Evolutionary conservation across 768 basidiomycete genomes (phyloP).

Genomic region (Boletus reticulatus): DNA sequence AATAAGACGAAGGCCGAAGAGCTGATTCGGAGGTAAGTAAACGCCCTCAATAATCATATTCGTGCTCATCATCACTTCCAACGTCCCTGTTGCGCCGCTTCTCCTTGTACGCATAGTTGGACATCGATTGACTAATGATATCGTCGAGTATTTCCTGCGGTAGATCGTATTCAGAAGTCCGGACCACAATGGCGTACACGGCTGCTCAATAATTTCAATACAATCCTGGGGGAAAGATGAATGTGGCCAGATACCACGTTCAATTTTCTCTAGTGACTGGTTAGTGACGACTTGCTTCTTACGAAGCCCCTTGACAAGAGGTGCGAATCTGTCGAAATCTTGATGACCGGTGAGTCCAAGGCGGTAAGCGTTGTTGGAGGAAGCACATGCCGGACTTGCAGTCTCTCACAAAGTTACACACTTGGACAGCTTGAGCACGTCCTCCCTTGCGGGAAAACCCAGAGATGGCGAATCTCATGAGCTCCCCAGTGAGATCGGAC

Average conservation of each 20-base stretch:
- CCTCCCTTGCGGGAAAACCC: constrained; percentile 69
- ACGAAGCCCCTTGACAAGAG: constrained; percentile 65
- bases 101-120: constrained; percentile 27
- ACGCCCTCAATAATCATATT: constrained; percentile 17
- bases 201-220: constrained; percentile 39
- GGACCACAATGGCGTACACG: constrained; percentile 68
- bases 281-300: constrained; percentile 88
- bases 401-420: constrained; percentile 68
- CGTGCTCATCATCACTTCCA: constrained; percentile 27
- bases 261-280: constrained; percentile 92
- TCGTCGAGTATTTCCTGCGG: constrained; percentile 68
- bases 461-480: constrained; percentile 94
- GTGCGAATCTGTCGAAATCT: constrained; percentile 81
- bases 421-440: constrained; percentile 55
- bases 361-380: neutral
- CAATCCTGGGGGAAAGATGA: neutral
- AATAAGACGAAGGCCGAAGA: neutral
- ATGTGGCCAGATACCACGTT: constrained; percentile 59
- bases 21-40: neutral
- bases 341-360: constrained; percentile 1
- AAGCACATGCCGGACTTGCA: constrained; percentile 63
- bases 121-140: constrained; percentile 53
- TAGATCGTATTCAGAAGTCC: constrained; percentile 71
- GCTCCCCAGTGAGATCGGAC: constrained; percentile 93
- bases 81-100: constrained; percentile 18